phyloP scores from a whole-genome alignment of 768 basidiomycete genomes.

The Boletus tomentosulus region DNA sequence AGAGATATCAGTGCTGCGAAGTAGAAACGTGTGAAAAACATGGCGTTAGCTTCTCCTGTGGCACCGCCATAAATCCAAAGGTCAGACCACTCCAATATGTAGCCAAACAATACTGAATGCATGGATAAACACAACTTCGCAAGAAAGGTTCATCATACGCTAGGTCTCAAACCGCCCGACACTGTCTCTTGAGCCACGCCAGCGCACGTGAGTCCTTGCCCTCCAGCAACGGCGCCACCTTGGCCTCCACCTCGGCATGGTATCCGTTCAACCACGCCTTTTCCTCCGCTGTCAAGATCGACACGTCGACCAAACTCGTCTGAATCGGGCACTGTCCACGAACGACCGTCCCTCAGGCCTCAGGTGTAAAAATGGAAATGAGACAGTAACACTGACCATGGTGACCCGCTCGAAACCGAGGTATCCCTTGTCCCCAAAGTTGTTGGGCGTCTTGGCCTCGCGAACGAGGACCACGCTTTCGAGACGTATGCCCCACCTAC shows the following conservation, averaged over 20 bases:
- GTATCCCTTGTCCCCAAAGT: constrained; percentile 80
- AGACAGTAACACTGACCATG: constrained; percentile 50
- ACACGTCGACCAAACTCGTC: constrained; percentile 68
- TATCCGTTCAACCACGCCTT: constrained; percentile 80
- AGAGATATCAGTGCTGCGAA: no score
- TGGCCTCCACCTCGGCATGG: constrained; percentile 57
- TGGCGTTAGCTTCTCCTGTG: not conserved
- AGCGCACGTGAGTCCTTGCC: constrained; percentile 29
- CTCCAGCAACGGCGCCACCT: constrained; percentile 58
- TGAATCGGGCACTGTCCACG: constrained; percentile 70
- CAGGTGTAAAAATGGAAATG: not conserved
- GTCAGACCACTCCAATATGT: not conserved
- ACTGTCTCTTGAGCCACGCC: constrained; percentile 21
- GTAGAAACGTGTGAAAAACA: not conserved
- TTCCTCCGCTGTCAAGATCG: constrained; percentile 64
- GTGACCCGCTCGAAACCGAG: constrained; percentile 85
- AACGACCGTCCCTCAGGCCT: no score
- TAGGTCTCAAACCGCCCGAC: constrained; percentile 4
- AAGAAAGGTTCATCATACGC: not conserved
- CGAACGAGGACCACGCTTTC: constrained; percentile 85
- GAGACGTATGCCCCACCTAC: constrained; percentile 87
- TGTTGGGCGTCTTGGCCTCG: constrained; percentile 64
- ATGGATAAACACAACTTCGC: not conserved
- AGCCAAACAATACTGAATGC: not conserved
- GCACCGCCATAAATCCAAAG: not conserved